Evolutionary conservation across 306 rosid genomes (phyloP), one percentile per base, ranked within the genome.

Genomic region (Betula pendula): DNA sequence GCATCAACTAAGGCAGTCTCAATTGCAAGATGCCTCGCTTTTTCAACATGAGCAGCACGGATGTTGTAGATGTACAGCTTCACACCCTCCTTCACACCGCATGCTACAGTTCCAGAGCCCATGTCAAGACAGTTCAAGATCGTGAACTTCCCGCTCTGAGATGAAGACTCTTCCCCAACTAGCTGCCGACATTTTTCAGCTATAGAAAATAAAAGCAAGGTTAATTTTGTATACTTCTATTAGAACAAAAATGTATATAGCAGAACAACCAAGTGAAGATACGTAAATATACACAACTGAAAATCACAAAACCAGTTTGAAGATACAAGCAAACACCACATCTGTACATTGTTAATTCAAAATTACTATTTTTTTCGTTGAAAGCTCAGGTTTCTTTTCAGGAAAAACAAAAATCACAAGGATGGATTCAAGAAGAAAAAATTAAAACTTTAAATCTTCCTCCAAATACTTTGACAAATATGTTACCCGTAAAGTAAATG

Each of bases 101-200:
- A 96, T 33, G 93, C 96, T 68, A 91, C 73, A 58, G 88, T 74
- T 82, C 98, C 98, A 40, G 85, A 74, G 27, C 85, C 65, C 89
- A 92, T 78, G 76, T 96, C 99, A 69, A 96, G 88, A 81, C 94
- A 92, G 66, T 92, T 60, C 73, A 91, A 77, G 71, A 89, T 4
- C 38, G 96, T 91, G 65, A 92, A 92, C 85, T 89, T 81, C 58
- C 94, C 97, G 60, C 94, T 92, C 65, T 88, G 86, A 44, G 98
- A 92, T 71, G 98, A 84, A 16, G 75, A 85, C 38, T 89, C 87
- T 84, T 96, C 96, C 51, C 97, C 94, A 38, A 92, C 96, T 68
- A 92, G 77, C 73, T 89, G 87, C 82, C 97, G 89, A 81, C 97
- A 89, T 91, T 92, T 92, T 81, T 92, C 91, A 85, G 97, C 99